Conservation (phyloP, 2,329 filamentous ascomycete genomes). For the Trichoderma afroharzianum region DNA sequence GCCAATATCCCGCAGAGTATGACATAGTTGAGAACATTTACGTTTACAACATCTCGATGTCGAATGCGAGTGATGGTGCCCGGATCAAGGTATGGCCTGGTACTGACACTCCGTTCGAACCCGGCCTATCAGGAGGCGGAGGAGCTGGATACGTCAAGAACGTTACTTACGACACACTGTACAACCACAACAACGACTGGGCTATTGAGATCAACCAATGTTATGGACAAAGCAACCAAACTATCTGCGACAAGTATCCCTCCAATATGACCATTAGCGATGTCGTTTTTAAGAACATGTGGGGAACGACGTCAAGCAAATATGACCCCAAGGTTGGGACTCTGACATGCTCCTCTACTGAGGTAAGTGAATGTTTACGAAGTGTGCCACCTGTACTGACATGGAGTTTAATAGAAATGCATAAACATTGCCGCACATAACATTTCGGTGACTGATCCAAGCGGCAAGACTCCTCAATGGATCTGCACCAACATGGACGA, state of each 20-base stretch:
- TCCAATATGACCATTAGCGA: conserved; percentile 3
- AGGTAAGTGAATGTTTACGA: not conserved
- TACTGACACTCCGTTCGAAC: not conserved
- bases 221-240: conserved; percentile 9
- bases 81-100: conserved; percentile 1
- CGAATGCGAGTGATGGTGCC: not conserved
- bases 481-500: conserved; percentile 4
- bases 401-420: not conserved
- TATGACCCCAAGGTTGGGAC: not conserved
- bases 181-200: conserved; percentile 4
- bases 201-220: conserved; percentile 6
- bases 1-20: conserved; percentile 1
- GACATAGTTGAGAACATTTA: conserved; percentile 1
- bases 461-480: not conserved
- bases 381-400: not conserved
- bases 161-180: not conserved
- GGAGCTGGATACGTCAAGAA: conserved; percentile 3
- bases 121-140: not conserved
- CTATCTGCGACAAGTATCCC: not conserved
- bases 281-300: conserved; percentile 2
- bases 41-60: conserved; percentile 1
- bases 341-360: not conserved
- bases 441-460: not conserved
- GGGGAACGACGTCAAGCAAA: not conserved
- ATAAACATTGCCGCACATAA: not conserved